phyloP scores from a whole-genome alignment of 164 flowering plant genomes.

The Piper longum region DNA sequence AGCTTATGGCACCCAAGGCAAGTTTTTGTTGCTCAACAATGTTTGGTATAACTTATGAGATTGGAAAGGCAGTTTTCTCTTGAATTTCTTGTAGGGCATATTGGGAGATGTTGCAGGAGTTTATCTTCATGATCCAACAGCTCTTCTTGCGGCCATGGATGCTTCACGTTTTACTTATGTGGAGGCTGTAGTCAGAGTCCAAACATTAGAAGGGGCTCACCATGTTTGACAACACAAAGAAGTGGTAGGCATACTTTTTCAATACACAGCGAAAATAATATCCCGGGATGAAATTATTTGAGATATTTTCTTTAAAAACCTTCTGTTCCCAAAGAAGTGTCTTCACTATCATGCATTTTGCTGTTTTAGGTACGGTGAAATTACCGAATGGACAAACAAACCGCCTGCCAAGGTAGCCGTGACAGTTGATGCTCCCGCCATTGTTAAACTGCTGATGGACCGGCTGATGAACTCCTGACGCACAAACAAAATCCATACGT shows the following conservation, averaged over 20 bases:
- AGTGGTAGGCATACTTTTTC: constrained; percentile 32
- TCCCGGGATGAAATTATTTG: background rate
- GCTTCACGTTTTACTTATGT: constrained; percentile 64
- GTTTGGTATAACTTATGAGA: background rate
- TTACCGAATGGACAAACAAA: constrained; percentile 60
- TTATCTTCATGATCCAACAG: constrained; percentile 92
- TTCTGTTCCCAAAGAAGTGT: background rate
- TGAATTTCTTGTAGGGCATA: constrained; percentile 1
- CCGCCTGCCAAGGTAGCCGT: constrained; percentile 88
- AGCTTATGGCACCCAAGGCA: constrained; percentile 58
- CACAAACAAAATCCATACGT: background rate
- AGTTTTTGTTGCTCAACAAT: constrained; percentile 4
- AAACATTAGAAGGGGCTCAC: constrained; percentile 82
- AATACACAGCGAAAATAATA: background rate
- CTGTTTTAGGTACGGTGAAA: constrained; percentile 47
- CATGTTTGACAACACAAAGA: constrained; percentile 53
- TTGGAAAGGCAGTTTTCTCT: background rate
- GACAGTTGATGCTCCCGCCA: constrained; percentile 67
- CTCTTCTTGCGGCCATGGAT: constrained; percentile 68
- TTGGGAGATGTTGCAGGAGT: constrained; percentile 45
- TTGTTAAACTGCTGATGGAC: constrained; percentile 64
- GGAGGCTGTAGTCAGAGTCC: constrained; percentile 88
- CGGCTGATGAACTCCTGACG: constrained; percentile 47
- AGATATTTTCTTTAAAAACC: background rate
- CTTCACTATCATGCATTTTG: background rate